phyloP scores from a whole-genome alignment of 345 rosid genomes.

The Dipteronia dyeriana region DNA sequence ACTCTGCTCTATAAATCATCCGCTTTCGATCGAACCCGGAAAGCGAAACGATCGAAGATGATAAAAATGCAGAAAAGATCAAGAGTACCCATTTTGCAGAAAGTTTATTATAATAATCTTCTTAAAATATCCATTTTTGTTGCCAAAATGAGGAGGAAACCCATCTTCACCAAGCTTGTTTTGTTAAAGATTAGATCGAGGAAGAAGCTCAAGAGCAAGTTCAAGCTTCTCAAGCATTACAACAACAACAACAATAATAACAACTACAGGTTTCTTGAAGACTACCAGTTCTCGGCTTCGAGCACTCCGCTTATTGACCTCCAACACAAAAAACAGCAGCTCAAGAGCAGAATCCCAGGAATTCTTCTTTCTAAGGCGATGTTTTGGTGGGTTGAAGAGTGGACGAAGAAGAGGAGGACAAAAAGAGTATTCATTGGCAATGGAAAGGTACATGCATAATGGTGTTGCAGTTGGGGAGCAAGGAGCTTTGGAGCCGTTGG shows the following conservation, averaged over 20 bases:
- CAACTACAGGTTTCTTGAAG: constrained; percentile 36
- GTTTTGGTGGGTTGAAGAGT: constrained; percentile 38
- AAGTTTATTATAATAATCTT: constrained; percentile 30
- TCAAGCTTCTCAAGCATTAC: constrained; percentile 33
- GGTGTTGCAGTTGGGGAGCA: not conserved
- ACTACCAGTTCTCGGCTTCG: constrained; percentile 57
- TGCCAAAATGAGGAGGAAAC: constrained; percentile 44
- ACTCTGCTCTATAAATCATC: not conserved
- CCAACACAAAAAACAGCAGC: constrained; percentile 6
- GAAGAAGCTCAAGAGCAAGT: constrained; percentile 26
- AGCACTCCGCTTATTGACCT: constrained; percentile 33
- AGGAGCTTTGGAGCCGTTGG: constrained; percentile 16
- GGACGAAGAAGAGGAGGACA: constrained; percentile 20
- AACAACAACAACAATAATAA: not conserved
- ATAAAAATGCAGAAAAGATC: constrained; percentile 17
- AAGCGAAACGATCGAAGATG: not conserved
- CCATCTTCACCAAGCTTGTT: constrained; percentile 36
- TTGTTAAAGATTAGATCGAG: constrained; percentile 31
- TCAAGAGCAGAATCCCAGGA: constrained; percentile 16
- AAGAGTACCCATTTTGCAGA: constrained; percentile 31
- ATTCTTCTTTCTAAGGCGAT: constrained; percentile 38
- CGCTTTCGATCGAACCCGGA: not conserved
- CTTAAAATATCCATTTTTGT: constrained; percentile 33
- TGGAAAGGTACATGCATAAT: constrained; percentile 24
- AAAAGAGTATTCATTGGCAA: constrained; percentile 11